Base-by-base conservation (phyloP, 1,284 basidiomycete species). In the Uromyces viciae-fabae region DNA sequence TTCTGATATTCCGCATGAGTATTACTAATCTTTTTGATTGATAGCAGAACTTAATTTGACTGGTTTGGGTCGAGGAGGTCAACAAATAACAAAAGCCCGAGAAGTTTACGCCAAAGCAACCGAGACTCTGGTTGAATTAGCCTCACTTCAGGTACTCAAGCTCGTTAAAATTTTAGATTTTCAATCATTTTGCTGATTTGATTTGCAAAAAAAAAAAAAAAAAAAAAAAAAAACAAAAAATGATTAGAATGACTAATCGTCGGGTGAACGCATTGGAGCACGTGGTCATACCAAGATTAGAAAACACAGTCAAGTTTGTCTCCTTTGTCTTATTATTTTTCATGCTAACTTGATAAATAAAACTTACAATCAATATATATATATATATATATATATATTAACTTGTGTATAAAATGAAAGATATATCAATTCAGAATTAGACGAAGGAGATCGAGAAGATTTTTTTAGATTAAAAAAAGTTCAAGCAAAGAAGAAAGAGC, bases 241-340 rank as follows among this genome's bases (percentile, higher is more conserved):
- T 99, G 82, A 99, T 99, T 85, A 92, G 94, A 76, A 94, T 96
- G 62, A 99, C 97, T 38, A 99, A 98, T 87, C 92, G 97, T 64
- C 91, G 97, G 83, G 97, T 99, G 43, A 99, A 99, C 85, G 97
- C 97, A 3, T 97, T 99, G 84, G 97, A 99, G 86, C 94, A 99
- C 86, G 92, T 99, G 83, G 90, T 99, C 84, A 98, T 99, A 81
- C 97, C 97, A 17, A 90, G 92, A 71, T 88, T 99, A 66, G 96
- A 98, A 82, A 98, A 99, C 86, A 99, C 97, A 7, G 94, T 99
- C 88, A 94, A 93, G 33, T 83, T 81, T 72, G 74, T 82, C 75
- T 17, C 22, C 2, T 4, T 62, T 31, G n/a, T 33, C 14, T 14
- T 49, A 15, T 22, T 11, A 36, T 62, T 17, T 75, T 36, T 38